These are phyloP conservation scores for Hypoxylon crocopeplum DNA, from an alignment of 495 filamentous ascomycete species.

Conservation along the genomic window DNA sequence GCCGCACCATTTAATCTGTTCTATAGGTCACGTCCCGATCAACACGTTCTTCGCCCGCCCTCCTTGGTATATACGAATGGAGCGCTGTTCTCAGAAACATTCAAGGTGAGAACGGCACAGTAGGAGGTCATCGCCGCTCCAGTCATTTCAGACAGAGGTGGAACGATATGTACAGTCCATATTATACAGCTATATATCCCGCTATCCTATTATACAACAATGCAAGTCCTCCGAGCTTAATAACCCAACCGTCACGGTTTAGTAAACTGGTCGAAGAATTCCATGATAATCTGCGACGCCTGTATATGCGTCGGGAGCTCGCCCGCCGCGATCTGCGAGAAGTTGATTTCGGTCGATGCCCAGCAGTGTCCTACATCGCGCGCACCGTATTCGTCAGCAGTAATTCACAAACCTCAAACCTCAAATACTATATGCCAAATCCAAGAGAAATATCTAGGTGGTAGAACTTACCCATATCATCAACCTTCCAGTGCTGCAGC, in stretches of 20 bases:
- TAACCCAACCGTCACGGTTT: conserved; percentile 34
- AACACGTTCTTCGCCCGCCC: too few relatives aligned
- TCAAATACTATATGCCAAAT: too few relatives aligned
- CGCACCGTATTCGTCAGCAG: conserved; percentile 8
- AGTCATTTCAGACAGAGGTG: too few relatives aligned
- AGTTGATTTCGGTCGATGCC: conserved; percentile 47
- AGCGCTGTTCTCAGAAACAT: too few relatives aligned
- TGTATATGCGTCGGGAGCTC: conserved; percentile 41
- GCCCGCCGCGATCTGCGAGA: conserved; percentile 40
- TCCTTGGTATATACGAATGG: too few relatives aligned
- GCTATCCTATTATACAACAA: neutral
- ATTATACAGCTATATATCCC: conserved; percentile 7
- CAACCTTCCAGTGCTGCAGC: conserved; percentile 57
- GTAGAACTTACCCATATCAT: conserved; percentile 44
- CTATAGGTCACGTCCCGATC: too few relatives aligned
- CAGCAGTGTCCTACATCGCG: conserved; percentile 42
- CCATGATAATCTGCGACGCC: conserved; percentile 42
- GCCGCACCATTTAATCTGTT: neutral
- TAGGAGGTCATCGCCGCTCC: too few relatives aligned
- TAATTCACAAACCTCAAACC: neutral
- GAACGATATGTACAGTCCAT: conserved; percentile 8
- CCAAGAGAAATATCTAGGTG: neutral
- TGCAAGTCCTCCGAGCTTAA: neutral
- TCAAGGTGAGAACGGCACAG: too few relatives aligned
- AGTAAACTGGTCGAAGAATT: conserved; percentile 41